A percentile compares a stretch with the other conserved stretches of the same genome.
Evolutionary conservation across 2,329 filamentous ascomycete species (phyloP).

Genomic region (Fusarium secorum): DNA sequence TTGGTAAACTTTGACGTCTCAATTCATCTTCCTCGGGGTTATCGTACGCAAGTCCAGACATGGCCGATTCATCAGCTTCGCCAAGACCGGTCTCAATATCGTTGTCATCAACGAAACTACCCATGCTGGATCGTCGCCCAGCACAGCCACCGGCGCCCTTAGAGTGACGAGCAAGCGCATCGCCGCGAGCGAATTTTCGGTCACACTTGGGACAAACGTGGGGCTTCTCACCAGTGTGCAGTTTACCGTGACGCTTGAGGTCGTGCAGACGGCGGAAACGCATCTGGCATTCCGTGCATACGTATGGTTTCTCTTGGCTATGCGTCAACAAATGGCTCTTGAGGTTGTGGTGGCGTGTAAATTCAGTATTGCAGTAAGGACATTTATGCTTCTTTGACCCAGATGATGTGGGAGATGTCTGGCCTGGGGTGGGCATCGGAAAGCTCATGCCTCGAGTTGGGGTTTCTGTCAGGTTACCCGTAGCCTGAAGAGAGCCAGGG

Average conservation of each 20-base stretch:
- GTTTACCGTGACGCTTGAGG: constrained; percentile 92
- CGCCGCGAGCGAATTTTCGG: constrained; percentile 91
- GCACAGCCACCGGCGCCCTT: constrained; percentile 97
- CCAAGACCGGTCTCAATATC: constrained; percentile 65
- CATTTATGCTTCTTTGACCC: constrained; percentile 90
- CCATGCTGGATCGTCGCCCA: constrained; percentile 85
- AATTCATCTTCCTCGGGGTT: constrained; percentile 67
- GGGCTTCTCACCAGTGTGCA: constrained; percentile 95
- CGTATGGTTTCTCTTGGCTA: constrained; percentile 97
- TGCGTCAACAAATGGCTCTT: constrained; percentile 98
- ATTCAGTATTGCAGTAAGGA: constrained; percentile 94
- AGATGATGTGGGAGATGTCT: constrained; percentile 65
- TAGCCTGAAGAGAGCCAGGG: constrained; percentile 58
- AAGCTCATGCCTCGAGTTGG: constrained; percentile 64
- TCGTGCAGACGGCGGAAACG: constrained; percentile 94
- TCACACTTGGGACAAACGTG: constrained; percentile 96
- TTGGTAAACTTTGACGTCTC: constrained; percentile 75
- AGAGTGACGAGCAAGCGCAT: constrained; percentile 92
- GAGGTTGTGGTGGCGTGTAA: constrained; percentile 95
- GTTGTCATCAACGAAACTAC: constrained; percentile 81
- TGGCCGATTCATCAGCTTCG: constrained; percentile 63
- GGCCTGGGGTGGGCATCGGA: constrained; percentile 58
- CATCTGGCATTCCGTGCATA: constrained; percentile 91
- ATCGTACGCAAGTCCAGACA: constrained; percentile 66
- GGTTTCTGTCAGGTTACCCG: constrained; percentile 53